Conservation (phyloP, 805 yeast genomes). For the Kazachstania africana region DNA sequence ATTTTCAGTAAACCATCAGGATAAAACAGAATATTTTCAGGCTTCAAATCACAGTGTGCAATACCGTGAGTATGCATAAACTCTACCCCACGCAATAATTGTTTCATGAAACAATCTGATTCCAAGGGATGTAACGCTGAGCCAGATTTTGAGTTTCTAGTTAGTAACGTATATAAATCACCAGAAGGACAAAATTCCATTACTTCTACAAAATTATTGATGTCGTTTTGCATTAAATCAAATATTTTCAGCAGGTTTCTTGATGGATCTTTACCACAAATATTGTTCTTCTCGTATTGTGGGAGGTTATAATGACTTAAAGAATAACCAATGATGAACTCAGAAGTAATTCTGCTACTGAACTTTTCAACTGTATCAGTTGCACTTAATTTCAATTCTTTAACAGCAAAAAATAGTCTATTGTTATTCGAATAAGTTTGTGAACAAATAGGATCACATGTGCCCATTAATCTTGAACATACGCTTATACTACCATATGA, state of each 20-base stretch:
- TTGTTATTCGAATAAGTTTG: slow-evolving; percentile 57
- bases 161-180: slow-evolving; percentile 49
- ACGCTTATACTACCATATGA: slow-evolving; percentile 90
- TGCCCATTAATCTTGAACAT: slow-evolving; percentile 44
- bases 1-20: slow-evolving; percentile 54
- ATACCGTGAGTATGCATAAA: slow-evolving; percentile 88
- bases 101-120: slow-evolving; percentile 84
- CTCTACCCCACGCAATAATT: slow-evolving; percentile 66
- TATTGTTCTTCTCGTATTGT: no score
- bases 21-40: slow-evolving; percentile 71
- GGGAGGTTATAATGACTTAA: slow-evolving; percentile 35
- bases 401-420: slow-evolving; percentile 69
- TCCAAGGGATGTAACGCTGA: slow-evolving; percentile 47
- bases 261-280: slow-evolving; percentile 2
- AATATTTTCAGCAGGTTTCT: slow-evolving; percentile 67
- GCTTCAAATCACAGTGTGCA: slow-evolving; percentile 87
- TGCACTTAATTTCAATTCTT: slow-evolving; percentile 76
- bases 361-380: slow-evolving; percentile 90
- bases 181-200: slow-evolving; percentile 92
- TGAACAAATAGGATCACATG: slow-evolving; percentile 5
- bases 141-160: slow-evolving; percentile 37
- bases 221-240: slow-evolving; percentile 66
- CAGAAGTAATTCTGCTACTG: slow-evolving; percentile 76
- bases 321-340: slow-evolving; percentile 77
- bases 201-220: slow-evolving; percentile 72